Evolutionary conservation across 164 flowering plant species (phyloP), one percentile per base, ranked within the genome.

Genomic region (Pachysandra terminalis): DNA sequence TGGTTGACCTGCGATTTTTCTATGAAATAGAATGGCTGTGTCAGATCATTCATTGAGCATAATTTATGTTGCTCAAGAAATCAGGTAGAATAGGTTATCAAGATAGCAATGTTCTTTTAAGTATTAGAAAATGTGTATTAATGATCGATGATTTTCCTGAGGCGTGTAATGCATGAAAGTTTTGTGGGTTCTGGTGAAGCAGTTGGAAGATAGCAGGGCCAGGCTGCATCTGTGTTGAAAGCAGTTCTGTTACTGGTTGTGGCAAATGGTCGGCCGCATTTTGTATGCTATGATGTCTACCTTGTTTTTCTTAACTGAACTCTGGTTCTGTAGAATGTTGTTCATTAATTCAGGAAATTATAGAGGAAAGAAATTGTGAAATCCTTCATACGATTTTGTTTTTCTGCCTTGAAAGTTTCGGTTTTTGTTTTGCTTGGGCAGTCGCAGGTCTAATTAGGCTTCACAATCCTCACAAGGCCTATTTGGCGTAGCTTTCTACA

Each of bases 1-100:
- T n/a, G 58, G 35, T 51, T 45, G 23, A 25, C 57, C 59, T n/a
- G n/a, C 35, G n/a, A n/a, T 40, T 13, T 72, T 35, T 65, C 59
- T 61, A 32, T 9, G 51, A 23, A 23, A 55, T 0, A 14, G 10
- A 49, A 17, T 21, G 12, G 26, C 19, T 19, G 52, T 21, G 14
- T 22, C 21, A 22, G n/a, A 55, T 49, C 23, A 55, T 74, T 32
- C 3, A 3, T 32, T 32, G 37, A 32, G 37, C 37, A 32, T 32
- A 7, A 7, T 32, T 32, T 32, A 32, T 32, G 37, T 32, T 55
- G 58, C 59, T 56, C 26, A 32, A 56, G 28, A 56, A 22, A 13
- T 21, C 26, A 56, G 27, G 59, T 56, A 0, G 9, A 56, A 19
- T 56, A 21, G 27, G 24, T 56, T 56, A 8, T 21, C 58, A 22